Percentiles rank a stretch among this genome's conserved stretches.
Evolutionary conservation across 352 stramenopile species (phyloP).

Genomic region (Phytophthora boehmeriae): DNA sequence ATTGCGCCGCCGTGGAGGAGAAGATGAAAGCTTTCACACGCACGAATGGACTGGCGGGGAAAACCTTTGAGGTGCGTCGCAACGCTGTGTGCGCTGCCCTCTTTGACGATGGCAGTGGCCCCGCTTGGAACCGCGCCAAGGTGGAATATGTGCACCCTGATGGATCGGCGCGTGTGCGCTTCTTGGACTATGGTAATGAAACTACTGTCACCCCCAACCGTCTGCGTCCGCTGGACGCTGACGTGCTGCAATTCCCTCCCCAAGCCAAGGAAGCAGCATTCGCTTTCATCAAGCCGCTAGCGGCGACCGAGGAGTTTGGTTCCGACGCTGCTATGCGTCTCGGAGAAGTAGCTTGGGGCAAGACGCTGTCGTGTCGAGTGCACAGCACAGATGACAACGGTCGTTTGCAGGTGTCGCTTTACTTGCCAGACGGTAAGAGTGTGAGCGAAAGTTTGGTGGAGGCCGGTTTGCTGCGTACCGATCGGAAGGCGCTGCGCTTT

Average conservation of each 20-base stretch:
- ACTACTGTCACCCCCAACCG: constrained; percentile 82
- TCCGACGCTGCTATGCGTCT: constrained; percentile 92
- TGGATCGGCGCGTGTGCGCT: constrained; percentile 83
- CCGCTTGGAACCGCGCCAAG: constrained; percentile 95
- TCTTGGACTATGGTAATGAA: constrained; percentile 97
- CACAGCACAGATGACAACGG: constrained; percentile 76
- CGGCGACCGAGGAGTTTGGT: constrained; percentile 92
- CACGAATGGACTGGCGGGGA: constrained; percentile 86
- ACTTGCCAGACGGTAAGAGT: constrained; percentile 73
- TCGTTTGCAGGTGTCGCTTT: constrained; percentile 76
- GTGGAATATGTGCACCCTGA: constrained; percentile 81
- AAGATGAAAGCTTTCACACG: constrained; percentile 94
- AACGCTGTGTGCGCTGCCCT: constrained; percentile 93
- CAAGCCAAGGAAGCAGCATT: constrained; percentile 88
- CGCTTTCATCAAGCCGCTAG: constrained; percentile 85
- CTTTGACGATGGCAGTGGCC: constrained; percentile 94
- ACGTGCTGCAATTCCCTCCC: constrained; percentile 89
- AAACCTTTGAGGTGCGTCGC: constrained; percentile 90
- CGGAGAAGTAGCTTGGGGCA: constrained; percentile 91
- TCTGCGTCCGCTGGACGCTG: constrained; percentile 91
- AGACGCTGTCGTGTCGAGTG: constrained; percentile 85
- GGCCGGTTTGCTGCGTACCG: constrained; percentile 87
- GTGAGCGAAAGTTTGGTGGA: constrained; percentile 91
- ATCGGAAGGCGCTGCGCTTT: constrained; percentile 79
- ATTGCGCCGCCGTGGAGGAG: constrained; percentile 89